Evolutionary conservation across 75 land plant genomes (phyloP).

Genomic region (Ceratopteris richardii): DNA sequence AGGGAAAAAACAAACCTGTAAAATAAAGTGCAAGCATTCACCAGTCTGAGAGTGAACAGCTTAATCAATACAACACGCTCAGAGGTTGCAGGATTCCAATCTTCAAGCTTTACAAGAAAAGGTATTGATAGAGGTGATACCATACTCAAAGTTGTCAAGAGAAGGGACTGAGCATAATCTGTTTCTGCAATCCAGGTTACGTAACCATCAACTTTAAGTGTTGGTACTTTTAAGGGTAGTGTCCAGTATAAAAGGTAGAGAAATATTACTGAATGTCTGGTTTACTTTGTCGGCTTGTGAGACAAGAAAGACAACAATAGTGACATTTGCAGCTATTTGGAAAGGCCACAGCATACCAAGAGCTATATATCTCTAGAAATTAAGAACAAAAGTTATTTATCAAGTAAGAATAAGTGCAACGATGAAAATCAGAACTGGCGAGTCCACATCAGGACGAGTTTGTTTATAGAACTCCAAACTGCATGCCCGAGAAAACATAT

Average conservation of each 20-base stretch:
- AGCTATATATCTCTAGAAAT: slow-evolving; percentile 14
- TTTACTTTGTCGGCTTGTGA: slow-evolving; percentile 7
- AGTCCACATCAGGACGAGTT: too few relatives aligned
- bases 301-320: slow-evolving; percentile 1
- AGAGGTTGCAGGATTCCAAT: slow-evolving; percentile 14
- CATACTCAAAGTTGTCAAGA: slow-evolving; percentile 9
- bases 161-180: slow-evolving; percentile 10
- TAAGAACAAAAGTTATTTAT: neutral
- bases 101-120: slow-evolving; percentile 14
- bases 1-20: slow-evolving; percentile 14
- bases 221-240: too few relatives aligned
- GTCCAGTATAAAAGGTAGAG: too few relatives aligned
- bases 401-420: too few relatives aligned
- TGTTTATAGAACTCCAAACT: too few relatives aligned
- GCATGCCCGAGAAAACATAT: too few relatives aligned
- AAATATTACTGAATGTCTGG: slow-evolving; percentile 5
- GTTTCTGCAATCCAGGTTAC: neutral
- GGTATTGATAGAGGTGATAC: slow-evolving; percentile 3
- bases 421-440: too few relatives aligned
- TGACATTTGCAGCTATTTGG: slow-evolving; percentile 6
- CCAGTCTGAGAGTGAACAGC: slow-evolving; percentile 10
- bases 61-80: slow-evolving; percentile 16
- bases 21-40: slow-evolving; percentile 12
- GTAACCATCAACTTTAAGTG: too few relatives aligned
- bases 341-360: slow-evolving; percentile 14